These are phyloP conservation scores for Colletotrichum noveboracense DNA, from an alignment of 2,329 filamentous ascomycete genomes.

Conservation along the genomic window DNA sequence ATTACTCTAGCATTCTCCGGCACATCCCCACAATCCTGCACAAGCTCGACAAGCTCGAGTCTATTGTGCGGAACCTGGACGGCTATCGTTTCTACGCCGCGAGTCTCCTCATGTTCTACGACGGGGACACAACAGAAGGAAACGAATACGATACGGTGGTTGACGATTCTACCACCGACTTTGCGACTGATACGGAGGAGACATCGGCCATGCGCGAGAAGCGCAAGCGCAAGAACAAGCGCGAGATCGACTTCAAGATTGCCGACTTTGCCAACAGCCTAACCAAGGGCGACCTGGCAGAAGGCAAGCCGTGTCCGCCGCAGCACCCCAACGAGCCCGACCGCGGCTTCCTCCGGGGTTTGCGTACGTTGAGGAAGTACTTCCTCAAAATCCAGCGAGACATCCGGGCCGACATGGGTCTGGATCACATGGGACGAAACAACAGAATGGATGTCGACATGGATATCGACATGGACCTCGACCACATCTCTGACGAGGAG, in stretches of 20 bases:
- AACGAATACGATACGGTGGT: conserved; percentile 55
- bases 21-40: conserved; percentile 89
- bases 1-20: conserved; percentile 77
- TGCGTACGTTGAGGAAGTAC: conserved; percentile 80
- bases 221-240: conserved; percentile 53
- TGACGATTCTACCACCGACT: conserved; percentile 64
- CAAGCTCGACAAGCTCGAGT: conserved; percentile 83
- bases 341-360: conserved; percentile 84
- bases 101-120: conserved; percentile 93
- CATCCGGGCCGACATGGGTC: conserved; percentile 59
- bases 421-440: conserved; percentile 39
- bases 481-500: conserved; percentile 15
- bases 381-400: conserved; percentile 89
- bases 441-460: conserved; percentile 15
- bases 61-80: conserved; percentile 78
- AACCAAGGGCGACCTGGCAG: conserved; percentile 78
- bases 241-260: conserved; percentile 89
- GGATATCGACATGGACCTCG: conserved; percentile 1
- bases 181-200: conserved; percentile 64
- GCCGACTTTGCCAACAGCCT: conserved; percentile 99
- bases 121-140: conserved; percentile 71
- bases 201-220: conserved; percentile 39
- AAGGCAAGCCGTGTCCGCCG: conserved; percentile 76
- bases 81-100: conserved; percentile 96
- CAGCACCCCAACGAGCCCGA: conserved; percentile 82